A percentile compares a stretch with the other conserved stretches of the same genome.
phyloP scores from a whole-genome alignment of 2,329 filamentous ascomycete species.

The Claviceps fusiformis region DNA sequence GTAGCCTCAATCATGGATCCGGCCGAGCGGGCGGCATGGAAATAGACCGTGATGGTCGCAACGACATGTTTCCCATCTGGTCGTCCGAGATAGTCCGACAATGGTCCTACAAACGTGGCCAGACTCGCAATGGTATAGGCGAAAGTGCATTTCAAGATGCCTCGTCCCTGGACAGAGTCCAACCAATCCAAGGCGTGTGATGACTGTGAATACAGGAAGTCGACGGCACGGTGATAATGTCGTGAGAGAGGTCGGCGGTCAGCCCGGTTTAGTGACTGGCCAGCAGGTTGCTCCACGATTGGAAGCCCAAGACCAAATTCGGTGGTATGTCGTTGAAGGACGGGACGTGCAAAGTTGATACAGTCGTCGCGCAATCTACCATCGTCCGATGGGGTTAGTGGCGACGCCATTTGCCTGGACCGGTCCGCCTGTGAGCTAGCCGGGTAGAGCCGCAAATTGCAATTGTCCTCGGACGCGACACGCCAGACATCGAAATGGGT shows the following conservation, averaged over 20 bases:
- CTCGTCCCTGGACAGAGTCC: constrained; percentile 55
- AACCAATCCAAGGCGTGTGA: constrained; percentile 30
- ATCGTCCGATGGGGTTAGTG: constrained; percentile 3
- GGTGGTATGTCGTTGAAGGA: background rate
- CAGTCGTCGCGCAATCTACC: constrained; percentile 3
- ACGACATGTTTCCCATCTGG: constrained; percentile 85
- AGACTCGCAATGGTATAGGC: constrained; percentile 73
- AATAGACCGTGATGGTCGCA: constrained; percentile 81
- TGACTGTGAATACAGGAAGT: background rate
- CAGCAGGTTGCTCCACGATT: background rate
- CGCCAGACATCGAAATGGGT: background rate
- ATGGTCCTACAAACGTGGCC: constrained; percentile 61
- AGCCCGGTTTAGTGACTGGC: background rate
- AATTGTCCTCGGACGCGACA: background rate
- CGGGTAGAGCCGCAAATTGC: background rate
- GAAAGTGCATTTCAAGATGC: constrained; percentile 73
- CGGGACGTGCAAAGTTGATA: background rate
- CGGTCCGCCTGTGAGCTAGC: background rate
- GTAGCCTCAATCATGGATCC: constrained; percentile 79
- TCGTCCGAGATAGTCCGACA: constrained; percentile 60
- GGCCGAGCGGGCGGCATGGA: constrained; percentile 68
- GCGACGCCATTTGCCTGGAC: background rate
- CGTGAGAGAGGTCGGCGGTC: background rate
- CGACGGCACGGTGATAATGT: background rate
- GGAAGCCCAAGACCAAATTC: background rate